These are phyloP conservation scores for Pistacia atlantica DNA, from an alignment of 345 rosid genomes.

Conservation along the genomic window DNA sequence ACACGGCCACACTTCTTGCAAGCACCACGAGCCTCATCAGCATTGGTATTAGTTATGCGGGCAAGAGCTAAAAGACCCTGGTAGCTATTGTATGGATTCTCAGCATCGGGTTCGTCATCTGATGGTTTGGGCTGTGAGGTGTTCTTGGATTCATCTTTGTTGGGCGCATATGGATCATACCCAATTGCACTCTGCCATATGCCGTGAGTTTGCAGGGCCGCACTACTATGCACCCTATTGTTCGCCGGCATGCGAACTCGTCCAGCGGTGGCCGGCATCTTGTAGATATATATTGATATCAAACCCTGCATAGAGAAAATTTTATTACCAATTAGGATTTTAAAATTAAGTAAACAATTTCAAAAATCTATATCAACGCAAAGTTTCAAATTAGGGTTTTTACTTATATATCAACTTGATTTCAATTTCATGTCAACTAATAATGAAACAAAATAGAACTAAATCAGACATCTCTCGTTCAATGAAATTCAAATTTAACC, in stretches of 20 bases:
- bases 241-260: constrained; percentile 99
- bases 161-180: constrained; percentile 95
- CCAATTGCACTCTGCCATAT: constrained; percentile 99
- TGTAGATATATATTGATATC: constrained; percentile 18
- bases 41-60: constrained; percentile 69
- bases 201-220: constrained; percentile 96
- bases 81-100: constrained; percentile 78
- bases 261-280: constrained; percentile 99
- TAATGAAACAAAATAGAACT: not conserved
- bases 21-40: constrained; percentile 87
- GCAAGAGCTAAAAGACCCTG: constrained; percentile 90
- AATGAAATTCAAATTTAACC: not conserved
- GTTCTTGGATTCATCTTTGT: constrained; percentile 70
- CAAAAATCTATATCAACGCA: not conserved
- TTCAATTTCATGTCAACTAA: not conserved
- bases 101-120: constrained; percentile 57
- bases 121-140: constrained; percentile 42
- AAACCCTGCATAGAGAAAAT: not conserved
- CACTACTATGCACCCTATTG: constrained; percentile 98
- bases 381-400: not conserved
- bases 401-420: not conserved
- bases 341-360: not conserved
- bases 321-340: not conserved
- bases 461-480: not conserved
- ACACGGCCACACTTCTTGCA: constrained; percentile 95